phyloP scores from a whole-genome alignment of 2,329 filamentous ascomycete genomes.

The Diaporthe aspalathi region DNA sequence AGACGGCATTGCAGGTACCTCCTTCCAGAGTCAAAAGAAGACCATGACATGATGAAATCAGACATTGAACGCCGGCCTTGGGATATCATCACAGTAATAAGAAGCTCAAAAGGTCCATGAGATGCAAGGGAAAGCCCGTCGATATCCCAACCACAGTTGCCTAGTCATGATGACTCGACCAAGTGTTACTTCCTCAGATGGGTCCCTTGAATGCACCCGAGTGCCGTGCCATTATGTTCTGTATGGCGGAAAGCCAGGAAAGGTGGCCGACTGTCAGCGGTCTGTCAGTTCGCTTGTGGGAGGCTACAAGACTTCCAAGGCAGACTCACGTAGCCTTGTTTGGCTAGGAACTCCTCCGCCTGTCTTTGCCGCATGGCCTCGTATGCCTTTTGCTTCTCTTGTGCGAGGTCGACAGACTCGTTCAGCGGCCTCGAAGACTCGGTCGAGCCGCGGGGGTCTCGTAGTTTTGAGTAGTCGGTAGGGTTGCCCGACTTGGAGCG shows the following conservation, averaged over 20 bases:
- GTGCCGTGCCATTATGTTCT: conserved; percentile 7
- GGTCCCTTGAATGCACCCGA: conserved; percentile 23
- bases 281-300: not conserved
- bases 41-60: not conserved
- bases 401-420: conserved; percentile 7
- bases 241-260: conserved; percentile 22
- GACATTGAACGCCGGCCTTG: not conserved
- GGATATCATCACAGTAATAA: conserved; percentile 5
- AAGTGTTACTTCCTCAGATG: not conserved
- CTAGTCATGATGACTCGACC: not conserved
- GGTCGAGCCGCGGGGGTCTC: conserved; percentile 21
- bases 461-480: not conserved
- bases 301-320: not conserved
- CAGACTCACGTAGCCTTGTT: conserved; percentile 36
- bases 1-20: not conserved
- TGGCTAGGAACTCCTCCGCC: conserved; percentile 32
- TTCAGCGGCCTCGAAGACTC: conserved; percentile 24
- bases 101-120: not conserved
- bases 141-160: not conserved
- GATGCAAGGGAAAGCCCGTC: not conserved
- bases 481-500: conserved; percentile 2
- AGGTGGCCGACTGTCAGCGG: conserved; percentile 15
- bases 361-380: conserved; percentile 31
- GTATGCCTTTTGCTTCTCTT: conserved; percentile 31
- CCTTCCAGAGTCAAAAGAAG: not conserved